Evolutionary conservation across 768 basidiomycete genomes (phyloP), one percentile per base, ranked within the genome.

Genomic region (Boletus pseudo-olivaceus): DNA sequence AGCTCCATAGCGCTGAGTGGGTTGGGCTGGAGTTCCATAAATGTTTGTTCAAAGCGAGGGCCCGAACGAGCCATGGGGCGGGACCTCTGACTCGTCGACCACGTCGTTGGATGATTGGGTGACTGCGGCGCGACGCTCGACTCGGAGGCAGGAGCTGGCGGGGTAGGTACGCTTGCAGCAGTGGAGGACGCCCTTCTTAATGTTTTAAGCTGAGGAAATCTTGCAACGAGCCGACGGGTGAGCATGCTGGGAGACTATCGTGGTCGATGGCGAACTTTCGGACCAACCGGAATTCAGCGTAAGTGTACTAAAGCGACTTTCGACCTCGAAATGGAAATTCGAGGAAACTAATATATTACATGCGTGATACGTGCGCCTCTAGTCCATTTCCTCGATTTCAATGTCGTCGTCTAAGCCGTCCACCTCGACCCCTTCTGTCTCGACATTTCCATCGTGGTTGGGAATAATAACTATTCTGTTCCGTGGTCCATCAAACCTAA

Each of bases 31-130:
- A 92, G 77, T 39, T 85, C 84, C 80, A 94, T 83, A 35, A 73
- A 75, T 29, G 91, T 93, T 75, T 98, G 97, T 75, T 98, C 96
- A 68, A 98, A 97, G 19, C 94, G 85, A 14, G 95, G 87, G 50
- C 83, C 81, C 11, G 81, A 81, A 23, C 72, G 74, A 45, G 75
- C 72, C 15, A 72, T 75, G 10, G 85, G 85, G 50, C 92, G 87
- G 9, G 85, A 76, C 37, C 75, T 80, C 74, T 98, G 96, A 63
- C 72, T 86, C 19, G 86, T 83, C 2, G 93, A 91, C 95, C 95
- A 98, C 60, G 88, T 88, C 35, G 79, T 69, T 6, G 87, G 74
- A 61, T 82, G 79, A 73, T 98, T 97, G 55, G 96, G 92, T 6
- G 94, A 79, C 75, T 98, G 96, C 27, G 79, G 72, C 46, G 73